Percentiles rank a stretch among this genome's conserved stretches.
Evolutionary conservation across 1,284 basidiomycete species (phyloP).

Genomic region (Cutaneotrichosporon curvatum): DNA sequence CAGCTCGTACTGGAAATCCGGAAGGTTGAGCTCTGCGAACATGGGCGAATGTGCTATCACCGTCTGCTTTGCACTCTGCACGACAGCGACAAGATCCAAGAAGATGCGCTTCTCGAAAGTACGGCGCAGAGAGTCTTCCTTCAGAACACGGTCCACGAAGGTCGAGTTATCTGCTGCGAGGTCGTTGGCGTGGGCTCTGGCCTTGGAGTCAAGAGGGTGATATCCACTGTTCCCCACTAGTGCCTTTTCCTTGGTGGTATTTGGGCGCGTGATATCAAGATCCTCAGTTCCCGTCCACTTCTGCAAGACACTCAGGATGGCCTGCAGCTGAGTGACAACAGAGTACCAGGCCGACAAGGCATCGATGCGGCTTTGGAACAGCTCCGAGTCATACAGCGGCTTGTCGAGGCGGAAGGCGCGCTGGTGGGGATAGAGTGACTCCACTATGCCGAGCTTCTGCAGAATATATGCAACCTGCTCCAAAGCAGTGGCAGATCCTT

Average conservation of each 20-base stretch:
- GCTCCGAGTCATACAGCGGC: conserved; percentile 57
- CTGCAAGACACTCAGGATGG: conserved; percentile 68
- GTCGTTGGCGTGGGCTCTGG: conserved; percentile 22
- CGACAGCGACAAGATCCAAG: conserved; percentile 74
- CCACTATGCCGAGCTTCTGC: conserved; percentile 71
- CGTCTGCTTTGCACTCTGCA: conserved; percentile 78
- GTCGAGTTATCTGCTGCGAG: conserved; percentile 56
- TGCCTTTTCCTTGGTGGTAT: conserved; percentile 55
- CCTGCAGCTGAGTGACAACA: conserved; percentile 66
- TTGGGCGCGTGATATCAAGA: conserved; percentile 75
- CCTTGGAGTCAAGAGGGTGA: conserved; percentile 39
- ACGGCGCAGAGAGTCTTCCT: conserved; percentile 88
- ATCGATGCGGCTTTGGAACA: conserved; percentile 71
- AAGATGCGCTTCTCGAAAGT: conserved; percentile 93
- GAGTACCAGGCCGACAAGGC: conserved; percentile 85
- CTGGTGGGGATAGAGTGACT: conserved; percentile 78
- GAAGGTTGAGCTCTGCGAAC: conserved; percentile 65
- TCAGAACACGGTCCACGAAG: conserved; percentile 89
- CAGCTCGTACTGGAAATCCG: conserved; percentile 88
- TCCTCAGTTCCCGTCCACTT: conserved; percentile 87
- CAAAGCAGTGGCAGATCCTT: conserved; percentile 51
- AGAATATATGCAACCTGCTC: conserved; percentile 66
- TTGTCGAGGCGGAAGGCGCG: conserved; percentile 74
- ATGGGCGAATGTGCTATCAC: conserved; percentile 61
- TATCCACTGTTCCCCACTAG: conserved; percentile 35